Conservation (phyloP, 305 asterid genomes). For the Andrographis paniculata region DNA sequence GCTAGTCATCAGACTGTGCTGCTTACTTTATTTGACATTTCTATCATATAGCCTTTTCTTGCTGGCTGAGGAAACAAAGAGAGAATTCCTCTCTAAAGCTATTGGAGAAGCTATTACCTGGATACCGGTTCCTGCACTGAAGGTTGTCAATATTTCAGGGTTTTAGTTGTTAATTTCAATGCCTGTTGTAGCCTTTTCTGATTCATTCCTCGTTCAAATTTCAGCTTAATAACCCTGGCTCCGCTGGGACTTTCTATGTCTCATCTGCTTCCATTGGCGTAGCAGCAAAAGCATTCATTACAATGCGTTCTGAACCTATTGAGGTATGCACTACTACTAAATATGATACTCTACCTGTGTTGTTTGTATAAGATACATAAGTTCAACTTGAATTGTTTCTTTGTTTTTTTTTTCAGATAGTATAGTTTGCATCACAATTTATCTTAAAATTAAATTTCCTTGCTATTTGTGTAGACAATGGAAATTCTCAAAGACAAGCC, state of each 20-base stretch:
- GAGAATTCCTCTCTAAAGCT: slow-evolving; percentile 37
- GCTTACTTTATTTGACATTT: slow-evolving; percentile 1
- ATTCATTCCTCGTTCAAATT: slow-evolving; percentile 16
- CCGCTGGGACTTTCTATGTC: slow-evolving; percentile 21
- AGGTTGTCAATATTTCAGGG: slow-evolving; percentile 24
- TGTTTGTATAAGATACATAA: background rate
- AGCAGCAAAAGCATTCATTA: slow-evolving; percentile 36
- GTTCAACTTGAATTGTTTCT: background rate
- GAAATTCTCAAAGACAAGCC: slow-evolving; percentile 36
- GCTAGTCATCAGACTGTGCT: background rate
- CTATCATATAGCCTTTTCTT: slow-evolving; percentile 27
- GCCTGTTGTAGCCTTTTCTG: slow-evolving; percentile 3
- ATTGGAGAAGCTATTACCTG: slow-evolving; percentile 35
- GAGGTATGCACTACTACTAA: slow-evolving; percentile 21
- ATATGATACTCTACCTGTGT: background rate
- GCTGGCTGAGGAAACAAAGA: slow-evolving; percentile 34
- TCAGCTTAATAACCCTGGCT: slow-evolving; percentile 24
- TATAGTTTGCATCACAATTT: slow-evolving; percentile 2
- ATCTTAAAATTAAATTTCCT: slow-evolving; percentile 1
- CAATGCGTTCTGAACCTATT: slow-evolving; percentile 28
- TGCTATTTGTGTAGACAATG: slow-evolving; percentile 21
- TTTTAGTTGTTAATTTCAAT: slow-evolving; percentile 13
- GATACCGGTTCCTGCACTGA: slow-evolving; percentile 27
- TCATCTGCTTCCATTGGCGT: slow-evolving; percentile 31
- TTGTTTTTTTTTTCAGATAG: slow-evolving; percentile 1